These are phyloP conservation scores for sunflower (Helianthus annuus) DNA, from an alignment of 129 eudicot species.

Conservation along the genomic window DNA sequence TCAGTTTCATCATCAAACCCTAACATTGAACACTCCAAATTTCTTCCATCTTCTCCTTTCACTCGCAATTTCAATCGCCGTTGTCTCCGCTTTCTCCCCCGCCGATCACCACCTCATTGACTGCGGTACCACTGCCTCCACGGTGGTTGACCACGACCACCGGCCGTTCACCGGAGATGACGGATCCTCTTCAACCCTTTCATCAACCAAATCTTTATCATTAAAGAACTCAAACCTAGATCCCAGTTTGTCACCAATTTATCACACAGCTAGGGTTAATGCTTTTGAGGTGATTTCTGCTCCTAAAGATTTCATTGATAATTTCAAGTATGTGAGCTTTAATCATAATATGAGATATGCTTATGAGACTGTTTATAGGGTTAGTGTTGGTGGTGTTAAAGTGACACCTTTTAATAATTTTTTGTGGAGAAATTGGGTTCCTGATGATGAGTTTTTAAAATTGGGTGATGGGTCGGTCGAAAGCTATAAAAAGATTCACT, in stretches of 20 bases:
- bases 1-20: conserved; percentile 22
- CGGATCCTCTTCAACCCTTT: conserved; percentile 32
- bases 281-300: conserved; percentile 95
- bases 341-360: conserved; percentile 45
- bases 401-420: conserved; percentile 97
- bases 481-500: conserved; percentile 40
- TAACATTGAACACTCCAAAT: conserved; percentile 30
- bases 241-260: conserved; percentile 51
- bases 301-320: conserved; percentile 72
- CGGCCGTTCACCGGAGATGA: conserved; percentile 56
- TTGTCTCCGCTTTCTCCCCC: conserved; percentile 37
- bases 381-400: conserved; percentile 80
- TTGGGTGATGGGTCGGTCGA: conserved; percentile 26
- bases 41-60: conserved; percentile 21
- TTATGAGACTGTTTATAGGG: conserved; percentile 44
- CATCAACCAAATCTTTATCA: conserved; percentile 38
- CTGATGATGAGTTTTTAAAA: conserved; percentile 65
- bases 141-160: conserved; percentile 19
- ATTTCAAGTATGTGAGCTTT: conserved; percentile 35
- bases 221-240: conserved; percentile 34
- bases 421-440: conserved; percentile 87
- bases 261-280: conserved; percentile 65
- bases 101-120: conserved; percentile 40
- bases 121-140: conserved; percentile 34
- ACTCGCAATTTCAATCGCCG: conserved; percentile 18